Base-by-base conservation (phyloP, 2,329 filamentous ascomycete species). In the Cercospora sp. region DNA sequence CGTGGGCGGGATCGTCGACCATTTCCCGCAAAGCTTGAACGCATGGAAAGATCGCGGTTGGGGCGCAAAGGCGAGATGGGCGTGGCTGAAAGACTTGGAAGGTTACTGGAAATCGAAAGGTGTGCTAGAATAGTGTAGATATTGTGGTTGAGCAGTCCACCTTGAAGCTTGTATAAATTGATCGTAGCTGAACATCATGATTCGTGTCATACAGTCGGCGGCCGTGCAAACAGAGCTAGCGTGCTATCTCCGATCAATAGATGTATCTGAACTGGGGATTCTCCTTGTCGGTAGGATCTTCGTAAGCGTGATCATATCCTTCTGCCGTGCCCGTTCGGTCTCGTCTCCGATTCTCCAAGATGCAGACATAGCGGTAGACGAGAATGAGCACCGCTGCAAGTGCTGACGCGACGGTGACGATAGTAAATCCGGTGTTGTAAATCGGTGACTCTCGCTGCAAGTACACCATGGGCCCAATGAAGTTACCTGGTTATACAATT, bases 221-320 rank as follows among this genome's bases (percentile, higher is more conserved):
- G 5, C 24, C 49, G 49, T 55, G 24, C 7, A 12, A 26, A 26
- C 10, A 55, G 49, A 55, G 49, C 24, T 55, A 55, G 21, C 49
- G 1, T 9, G 13, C 49, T 55, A 55, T 16, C 24, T n/a, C 49
- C 49, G 7, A 55, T 55, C 24, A 55, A 9, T 55, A 55, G 24
- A 55, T 71, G 57, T 68, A 72, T 61, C 70, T 61, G 43, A 72
- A 73, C 57, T 73, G 71, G 43, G 69, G 67, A 13, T 71, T 73
- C 68, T 72, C 81, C 60, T 72, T 80, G 71, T 86, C 83, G 5
- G 83, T 86, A 69, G 85, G 83, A 73, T 86, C 84, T 61, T 86
- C 82, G 66, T 84, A 86, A 0, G 84, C 84, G 72, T 86, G 80
- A 57, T 86, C 84, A 58, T 81, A 86, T 1, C 79, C 83, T 74